Base-by-base conservation (phyloP, 2,329 filamentous ascomycete species). In the Apiospora marii region DNA sequence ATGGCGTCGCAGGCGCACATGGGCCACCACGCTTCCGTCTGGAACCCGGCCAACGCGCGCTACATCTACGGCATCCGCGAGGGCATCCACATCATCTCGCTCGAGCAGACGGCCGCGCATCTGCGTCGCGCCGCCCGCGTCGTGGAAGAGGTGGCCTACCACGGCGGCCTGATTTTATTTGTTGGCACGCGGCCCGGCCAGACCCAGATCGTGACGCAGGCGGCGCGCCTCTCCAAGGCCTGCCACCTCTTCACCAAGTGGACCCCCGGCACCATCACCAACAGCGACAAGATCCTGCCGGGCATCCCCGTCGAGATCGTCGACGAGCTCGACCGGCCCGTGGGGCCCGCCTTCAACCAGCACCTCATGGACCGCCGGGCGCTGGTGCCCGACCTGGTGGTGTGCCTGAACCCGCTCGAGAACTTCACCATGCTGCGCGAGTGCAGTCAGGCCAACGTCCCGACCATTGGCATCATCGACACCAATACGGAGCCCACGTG, bases 191-290 rank as follows among this genome's bases (percentile, higher is more conserved):
- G 96, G 43, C 88, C 90, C 71, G 95, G 94, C 1, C 96, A 98
- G 80, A 92, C 92, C 82, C 88, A 92, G 74, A 89, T 92, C 70
- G 93, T 98, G 1, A 93, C 97, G 22, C 90, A 90, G 75, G 95
- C 96, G 6, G 95, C 96, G 0, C 86, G 92, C 81, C 83, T 97
- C 74, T 90, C 95, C 0, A 88, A 90, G 72, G 94, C 91, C 1
- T 98, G 93, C 80, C 95, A 98, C 82, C 83, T 99, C 46, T 98
- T 98, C 80, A 93, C 94, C 80, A 92, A 94, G 78, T 99, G 96
- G 96, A 94, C 92, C 69, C 94, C 96, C 0, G 96, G 96, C 0
- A 91, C 90, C 74, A 94, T 99, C 79, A 98, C 96, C 49, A 99
- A 99, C 84, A 92, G 94, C 71, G 92, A 98, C 81, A 92, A 96